phyloP scores from a whole-genome alignment of 208 protist genomes.

The Wallacemonas rigidus region DNA sequence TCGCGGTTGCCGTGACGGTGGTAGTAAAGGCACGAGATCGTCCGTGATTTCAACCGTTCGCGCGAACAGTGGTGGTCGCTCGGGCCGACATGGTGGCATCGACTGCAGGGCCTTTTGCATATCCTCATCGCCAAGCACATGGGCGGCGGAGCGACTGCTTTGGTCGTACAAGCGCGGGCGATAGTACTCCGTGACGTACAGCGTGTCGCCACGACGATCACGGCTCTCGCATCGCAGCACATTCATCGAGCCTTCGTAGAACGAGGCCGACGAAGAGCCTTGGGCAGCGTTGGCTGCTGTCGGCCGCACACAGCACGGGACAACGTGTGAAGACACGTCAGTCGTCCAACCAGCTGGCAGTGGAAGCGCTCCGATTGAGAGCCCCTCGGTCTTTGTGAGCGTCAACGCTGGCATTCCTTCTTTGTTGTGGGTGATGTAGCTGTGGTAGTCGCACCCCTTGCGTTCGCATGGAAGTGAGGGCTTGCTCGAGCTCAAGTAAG shows the following conservation, averaged over 20 bases:
- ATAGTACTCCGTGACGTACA: conserved; percentile 18
- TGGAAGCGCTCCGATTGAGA: conserved; percentile 55
- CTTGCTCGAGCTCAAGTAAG: no score
- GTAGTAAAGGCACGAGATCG: background rate
- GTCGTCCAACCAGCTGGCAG: conserved; percentile 56
- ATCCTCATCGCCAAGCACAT: conserved; percentile 1
- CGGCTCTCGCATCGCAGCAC: conserved; percentile 12
- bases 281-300: background rate
- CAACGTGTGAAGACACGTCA: conserved; percentile 52
- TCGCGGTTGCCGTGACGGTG: background rate
- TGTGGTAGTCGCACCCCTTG: background rate
- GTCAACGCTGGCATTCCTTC: background rate
- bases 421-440: background rate
- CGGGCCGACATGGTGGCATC: conserved; percentile 13
- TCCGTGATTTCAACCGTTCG: conserved; percentile 29
- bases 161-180: conserved; percentile 11
- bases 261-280: background rate
- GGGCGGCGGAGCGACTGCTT: conserved; percentile 13
- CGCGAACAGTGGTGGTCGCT: conserved; percentile 13
- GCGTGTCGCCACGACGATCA: background rate
- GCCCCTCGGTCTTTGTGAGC: conserved; percentile 21
- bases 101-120: conserved; percentile 6
- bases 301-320: conserved; percentile 19
- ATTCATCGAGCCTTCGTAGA: conserved; percentile 14
- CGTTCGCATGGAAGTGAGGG: no score